Percentiles rank a stretch among this genome's conserved stretches.
Evolutionary conservation across 129 eudicot species (phyloP).

Genomic region (Smallanthus sonchifolius): DNA sequence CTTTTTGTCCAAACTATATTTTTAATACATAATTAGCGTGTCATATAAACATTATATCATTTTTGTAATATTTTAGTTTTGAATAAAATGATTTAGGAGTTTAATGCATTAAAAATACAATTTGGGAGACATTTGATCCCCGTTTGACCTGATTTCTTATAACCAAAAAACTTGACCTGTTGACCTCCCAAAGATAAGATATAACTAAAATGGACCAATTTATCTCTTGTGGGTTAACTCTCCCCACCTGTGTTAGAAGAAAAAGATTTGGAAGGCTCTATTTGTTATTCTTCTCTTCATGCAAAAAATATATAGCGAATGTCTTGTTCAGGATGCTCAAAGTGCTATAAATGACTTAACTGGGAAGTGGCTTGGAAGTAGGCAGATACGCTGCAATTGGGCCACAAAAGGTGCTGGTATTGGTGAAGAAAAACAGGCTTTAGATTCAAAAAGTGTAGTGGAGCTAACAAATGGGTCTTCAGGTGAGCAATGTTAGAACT

Average conservation of each 20-base stretch:
- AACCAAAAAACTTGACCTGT: background rate
- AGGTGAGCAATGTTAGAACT: conserved; percentile 31
- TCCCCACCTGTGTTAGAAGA: background rate
- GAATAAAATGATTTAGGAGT: background rate
- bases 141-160: background rate
- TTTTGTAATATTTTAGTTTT: too few species aligned
- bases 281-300: background rate
- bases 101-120: background rate
- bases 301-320: background rate
- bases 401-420: conserved; percentile 32
- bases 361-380: too few species aligned
- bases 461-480: conserved; percentile 75
- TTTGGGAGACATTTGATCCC: background rate
- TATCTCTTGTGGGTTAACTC: background rate
- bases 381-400: too few species aligned
- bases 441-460: conserved; percentile 72
- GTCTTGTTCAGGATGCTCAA: conserved; percentile 36
- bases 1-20: too few species aligned
- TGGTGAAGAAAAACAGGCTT: conserved; percentile 61
- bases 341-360: too few species aligned
- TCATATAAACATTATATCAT: too few species aligned
- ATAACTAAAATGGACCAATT: background rate
- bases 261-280: conserved; percentile 5
- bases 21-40: too few species aligned
- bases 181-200: background rate